Percentiles rank a stretch among this genome's conserved stretches.
phyloP scores from a whole-genome alignment of 192 early-diverging fungal genomes.

The Rhizophagus sp. region DNA sequence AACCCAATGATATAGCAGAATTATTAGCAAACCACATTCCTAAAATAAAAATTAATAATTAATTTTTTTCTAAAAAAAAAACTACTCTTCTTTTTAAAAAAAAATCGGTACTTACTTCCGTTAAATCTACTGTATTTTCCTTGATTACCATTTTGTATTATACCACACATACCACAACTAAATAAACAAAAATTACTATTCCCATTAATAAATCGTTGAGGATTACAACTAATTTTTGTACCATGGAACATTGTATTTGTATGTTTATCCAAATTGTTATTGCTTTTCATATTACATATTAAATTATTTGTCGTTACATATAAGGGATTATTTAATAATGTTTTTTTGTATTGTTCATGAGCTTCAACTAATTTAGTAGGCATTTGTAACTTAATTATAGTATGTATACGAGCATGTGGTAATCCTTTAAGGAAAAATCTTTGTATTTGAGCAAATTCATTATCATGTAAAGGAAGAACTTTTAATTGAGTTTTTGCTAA shows the following conservation, averaged over 20 bases:
- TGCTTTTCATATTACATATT: background rate
- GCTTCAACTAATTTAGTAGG: background rate
- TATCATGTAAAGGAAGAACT: background rate
- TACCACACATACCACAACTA: constrained; percentile 1
- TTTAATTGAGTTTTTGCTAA: background rate
- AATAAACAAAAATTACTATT: background rate
- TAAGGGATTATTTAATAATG: background rate
- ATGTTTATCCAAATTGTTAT: background rate
- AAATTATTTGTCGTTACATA: background rate
- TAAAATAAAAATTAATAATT: background rate
- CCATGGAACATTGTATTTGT: constrained; percentile 7
- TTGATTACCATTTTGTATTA: constrained; percentile 7
- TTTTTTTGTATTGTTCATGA: background rate
- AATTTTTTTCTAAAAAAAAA: too few species aligned
- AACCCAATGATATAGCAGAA: background rate
- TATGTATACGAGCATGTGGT: background rate
- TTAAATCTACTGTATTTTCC: constrained; percentile 8
- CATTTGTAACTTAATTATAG: constrained; percentile 3
- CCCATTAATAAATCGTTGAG: background rate
- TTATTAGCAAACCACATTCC: constrained; percentile 10
- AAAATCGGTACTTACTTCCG: background rate
- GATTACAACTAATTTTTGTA: constrained; percentile 8
- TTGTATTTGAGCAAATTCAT: background rate
- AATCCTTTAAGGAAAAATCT: background rate
- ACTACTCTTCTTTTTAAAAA: too few species aligned